A percentile compares a stretch with the other conserved stretches of the same genome.
These are phyloP conservation scores for Exophiala viscosa DNA, from an alignment of 2,329 filamentous ascomycete genomes.

Conservation along the genomic window DNA sequence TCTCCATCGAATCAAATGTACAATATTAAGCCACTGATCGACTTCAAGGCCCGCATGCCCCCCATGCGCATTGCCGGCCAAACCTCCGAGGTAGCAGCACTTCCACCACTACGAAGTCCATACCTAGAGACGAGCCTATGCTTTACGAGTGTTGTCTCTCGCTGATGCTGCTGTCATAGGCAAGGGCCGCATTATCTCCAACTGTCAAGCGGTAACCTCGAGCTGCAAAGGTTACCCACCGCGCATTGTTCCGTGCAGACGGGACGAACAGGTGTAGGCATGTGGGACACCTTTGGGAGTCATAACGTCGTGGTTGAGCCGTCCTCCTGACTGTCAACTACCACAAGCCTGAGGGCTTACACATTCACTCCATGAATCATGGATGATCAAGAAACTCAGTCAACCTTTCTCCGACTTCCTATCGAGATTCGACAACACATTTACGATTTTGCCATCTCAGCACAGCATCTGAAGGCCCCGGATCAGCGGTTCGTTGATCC, in stretches of 20 bases:
- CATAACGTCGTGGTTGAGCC: background rate
- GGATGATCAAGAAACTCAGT: too few relatives aligned
- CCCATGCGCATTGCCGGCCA: background rate
- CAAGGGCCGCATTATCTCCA: too few relatives aligned
- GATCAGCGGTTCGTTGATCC: constrained; percentile 12
- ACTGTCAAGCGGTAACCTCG: too few relatives aligned
- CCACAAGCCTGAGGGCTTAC: background rate
- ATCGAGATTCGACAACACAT: constrained; percentile 12
- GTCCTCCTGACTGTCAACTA: background rate
- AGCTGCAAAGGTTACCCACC: too few relatives aligned
- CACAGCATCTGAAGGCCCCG: constrained; percentile 9
- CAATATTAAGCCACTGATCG: background rate
- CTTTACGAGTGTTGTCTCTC: too few relatives aligned
- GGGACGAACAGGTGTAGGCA: too few relatives aligned
- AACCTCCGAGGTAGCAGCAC: background rate
- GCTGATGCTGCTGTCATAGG: too few relatives aligned
- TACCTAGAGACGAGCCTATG: too few relatives aligned
- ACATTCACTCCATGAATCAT: background rate
- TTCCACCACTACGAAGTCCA: too few relatives aligned
- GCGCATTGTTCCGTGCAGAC: too few relatives aligned
- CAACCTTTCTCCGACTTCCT: constrained; percentile 13
- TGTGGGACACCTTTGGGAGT: too few relatives aligned
- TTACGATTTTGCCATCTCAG: constrained; percentile 10
- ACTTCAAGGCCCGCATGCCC: background rate
- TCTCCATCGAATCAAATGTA: background rate